Base-by-base conservation (phyloP, 116 monocot genomes). In the Trichopus zeylanicus region DNA sequence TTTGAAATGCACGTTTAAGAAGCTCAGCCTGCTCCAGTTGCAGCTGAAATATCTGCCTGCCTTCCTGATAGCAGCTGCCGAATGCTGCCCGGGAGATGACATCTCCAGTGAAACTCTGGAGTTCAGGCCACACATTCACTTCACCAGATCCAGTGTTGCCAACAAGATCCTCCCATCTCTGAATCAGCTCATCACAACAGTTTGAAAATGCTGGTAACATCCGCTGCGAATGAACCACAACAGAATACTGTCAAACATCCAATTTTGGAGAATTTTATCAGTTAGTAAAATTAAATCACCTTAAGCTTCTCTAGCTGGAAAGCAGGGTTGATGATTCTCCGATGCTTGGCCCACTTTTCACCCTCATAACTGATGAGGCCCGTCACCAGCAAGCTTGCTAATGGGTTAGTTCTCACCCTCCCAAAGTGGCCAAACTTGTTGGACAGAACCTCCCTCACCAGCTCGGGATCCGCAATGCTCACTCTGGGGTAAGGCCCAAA, bases 61-160 rank as follows among this genome's bases (percentile, higher is more conserved):
- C 83, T 71, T 83, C 78, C 54, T 71, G 46, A 33, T 52, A 83
- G 64, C 55, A 78, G 65, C 83, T 78, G 15, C 83, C 78, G 46
- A 83, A 83, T 23, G 78, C 83, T 15, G 78, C 65, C 10, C 64
- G 62, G 15, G 83, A 83, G 46, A 78, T 78, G 55, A 70, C 78
- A 68, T 83, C 78, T 54, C 70, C 71, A 0, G 74, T 77, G 49
- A 83, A 59, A 13, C 30, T 78, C 37, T 55, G 51, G 22, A 70
- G 34, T 31, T 70, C 75, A 5, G 53, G 65, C 59, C 35, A 64
- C 18, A 65, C 51, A 33, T 69, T 52, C 9, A 75, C 11, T 31
- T 75, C 70, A 31, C 20, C n/a, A 1, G 48, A 32, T 63, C 53
- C 57, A 10, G 51, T 55, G 48, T 32, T 47, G 6, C 57, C 46